These are phyloP conservation scores for Lentinus brumalis DNA, from an alignment of 768 basidiomycete genomes.

Conservation along the genomic window DNA sequence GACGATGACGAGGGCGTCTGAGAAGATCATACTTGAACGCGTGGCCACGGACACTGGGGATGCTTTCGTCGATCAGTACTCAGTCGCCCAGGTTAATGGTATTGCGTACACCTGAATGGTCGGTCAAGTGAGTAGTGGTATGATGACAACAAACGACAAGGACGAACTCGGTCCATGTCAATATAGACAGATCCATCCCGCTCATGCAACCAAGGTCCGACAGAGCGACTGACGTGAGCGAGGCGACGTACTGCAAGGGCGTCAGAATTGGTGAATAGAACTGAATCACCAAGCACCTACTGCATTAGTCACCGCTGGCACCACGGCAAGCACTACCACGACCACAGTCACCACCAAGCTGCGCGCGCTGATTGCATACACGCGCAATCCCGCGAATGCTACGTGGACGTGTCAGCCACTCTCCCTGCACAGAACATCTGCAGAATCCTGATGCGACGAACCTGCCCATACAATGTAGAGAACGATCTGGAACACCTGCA, in stretches of 20 bases:
- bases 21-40: constrained; percentile 6
- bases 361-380: constrained; percentile 13
- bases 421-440: not conserved
- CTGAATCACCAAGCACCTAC: not conserved
- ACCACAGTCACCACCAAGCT: constrained; percentile 1
- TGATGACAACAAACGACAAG: not conserved
- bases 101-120: not conserved
- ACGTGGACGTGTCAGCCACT: too few species aligned
- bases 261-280: not conserved
- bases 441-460: not conserved
- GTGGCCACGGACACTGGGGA: constrained; percentile 8
- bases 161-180: not conserved
- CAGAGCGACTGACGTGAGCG: not conserved
- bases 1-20: constrained; percentile 17
- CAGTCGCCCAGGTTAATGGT: not conserved
- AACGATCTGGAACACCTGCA: not conserved
- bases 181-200: not conserved
- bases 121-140: not conserved
- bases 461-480: constrained; percentile 20
- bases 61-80: too few species aligned
- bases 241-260: not conserved
- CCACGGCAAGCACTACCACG: constrained; percentile 13
- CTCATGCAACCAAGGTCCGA: not conserved
- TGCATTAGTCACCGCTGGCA: constrained; percentile 11
- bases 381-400: constrained; percentile 17